Evolutionary conservation across 352 stramenopile species (phyloP), one percentile per base, ranked within the genome.

Genomic region (Pythium pyrilobum): DNA sequence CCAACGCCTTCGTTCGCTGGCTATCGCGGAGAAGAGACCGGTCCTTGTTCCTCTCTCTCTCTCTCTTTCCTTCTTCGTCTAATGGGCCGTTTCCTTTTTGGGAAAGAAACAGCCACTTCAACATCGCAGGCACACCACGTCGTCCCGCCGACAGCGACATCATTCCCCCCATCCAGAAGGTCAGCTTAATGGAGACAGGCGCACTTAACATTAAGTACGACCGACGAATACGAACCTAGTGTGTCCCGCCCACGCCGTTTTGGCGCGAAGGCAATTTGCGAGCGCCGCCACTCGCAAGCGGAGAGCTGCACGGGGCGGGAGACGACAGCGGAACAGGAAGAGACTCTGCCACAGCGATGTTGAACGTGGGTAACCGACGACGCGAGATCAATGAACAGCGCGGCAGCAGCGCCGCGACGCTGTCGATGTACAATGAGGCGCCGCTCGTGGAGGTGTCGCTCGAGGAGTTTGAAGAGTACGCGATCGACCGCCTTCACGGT

Each of bases 391-490:
- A 81, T 42, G 66, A 66, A 24, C 62, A 66, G 36, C 72, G 74
- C 41, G 61, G 63, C 32, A 59, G 72, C 38, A 66, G 67, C 20
- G 47, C 74, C 28, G 81, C 79, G 40, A 91, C 88, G 71, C 72
- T 97, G 48, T 95, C 84, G 45, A 84, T 99, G 66, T 99, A 99
- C 69, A 83, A 89, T 16, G 81, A 97, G 44, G 79, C 95, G 50
- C 97, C 96, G 18, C 71, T 85, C 37, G 81, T 97, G 12, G 96
- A 99, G 70, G 80, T 99, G 37, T 98, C 87, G 59, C 70, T 99
- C 31, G 96, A 99, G 65, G 91, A 99, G 62, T 99, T 99, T 82
- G 96, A 99, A 71, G 81, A 97, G 44, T 98, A 97, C 68, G 95
- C 97, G 5, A 93, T 99, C 43, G 94, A 98, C 57, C 75, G 97